Conservation (phyloP, 1,139 yeast genomes). For the Diutina scorzettiae region DNA sequence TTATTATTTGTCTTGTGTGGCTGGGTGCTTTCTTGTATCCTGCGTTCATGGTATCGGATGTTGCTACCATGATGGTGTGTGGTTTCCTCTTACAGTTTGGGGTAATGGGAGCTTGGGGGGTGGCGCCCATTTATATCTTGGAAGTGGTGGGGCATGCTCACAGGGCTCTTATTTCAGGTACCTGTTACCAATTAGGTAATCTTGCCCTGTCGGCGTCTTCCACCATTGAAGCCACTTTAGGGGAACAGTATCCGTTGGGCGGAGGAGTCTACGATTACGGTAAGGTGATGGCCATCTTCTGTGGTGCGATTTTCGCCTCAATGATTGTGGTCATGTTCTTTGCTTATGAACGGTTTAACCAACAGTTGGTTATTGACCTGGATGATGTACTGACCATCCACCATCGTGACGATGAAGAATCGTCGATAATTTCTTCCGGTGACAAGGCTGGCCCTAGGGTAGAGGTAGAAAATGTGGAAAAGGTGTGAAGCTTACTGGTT, state of each 20-base stretch:
- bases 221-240: constrained; percentile 69
- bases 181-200: constrained; percentile 75
- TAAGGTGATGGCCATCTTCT: constrained; percentile 69
- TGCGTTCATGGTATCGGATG: constrained; percentile 49
- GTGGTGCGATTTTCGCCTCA: constrained; percentile 66
- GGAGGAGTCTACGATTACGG: constrained; percentile 18
- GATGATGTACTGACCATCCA: constrained; percentile 10
- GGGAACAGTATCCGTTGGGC: constrained; percentile 45
- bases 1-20: constrained; percentile 42
- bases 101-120: constrained; percentile 88
- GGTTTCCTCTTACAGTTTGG: constrained; percentile 69
- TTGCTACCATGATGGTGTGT: constrained; percentile 54
- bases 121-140: constrained; percentile 63
- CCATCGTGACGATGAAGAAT: background rate
- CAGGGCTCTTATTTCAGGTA: constrained; percentile 63
- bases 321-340: constrained; percentile 44
- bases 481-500: background rate
- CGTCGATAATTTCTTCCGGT: background rate
- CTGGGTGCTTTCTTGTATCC: constrained; percentile 64
- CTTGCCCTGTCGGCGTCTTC: constrained; percentile 75
- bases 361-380: constrained; percentile 10
- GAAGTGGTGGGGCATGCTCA: constrained; percentile 69
- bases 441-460: background rate
- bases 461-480: background rate
- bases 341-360: constrained; percentile 54